These are phyloP conservation scores for Geoglossum glabrum DNA, from an alignment of 495 filamentous ascomycete genomes.

Conservation along the genomic window DNA sequence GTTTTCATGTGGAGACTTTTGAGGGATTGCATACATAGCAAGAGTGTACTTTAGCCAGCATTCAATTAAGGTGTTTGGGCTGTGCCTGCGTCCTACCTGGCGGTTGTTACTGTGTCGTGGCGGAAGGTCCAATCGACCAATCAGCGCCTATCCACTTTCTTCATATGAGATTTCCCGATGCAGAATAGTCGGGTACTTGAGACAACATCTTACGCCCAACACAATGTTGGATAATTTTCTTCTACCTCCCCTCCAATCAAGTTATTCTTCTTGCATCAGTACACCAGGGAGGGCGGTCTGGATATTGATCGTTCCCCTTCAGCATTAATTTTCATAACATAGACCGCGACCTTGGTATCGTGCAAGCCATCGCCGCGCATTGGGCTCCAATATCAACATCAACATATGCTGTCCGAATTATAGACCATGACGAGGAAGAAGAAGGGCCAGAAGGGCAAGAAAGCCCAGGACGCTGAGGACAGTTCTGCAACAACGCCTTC, in stretches of 20 bases:
- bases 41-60: not conserved
- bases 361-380: not conserved
- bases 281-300: not conserved
- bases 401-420: not conserved
- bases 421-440: constrained; percentile 26
- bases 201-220: not conserved
- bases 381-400: not conserved
- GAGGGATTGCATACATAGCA: not conserved
- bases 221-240: not conserved
- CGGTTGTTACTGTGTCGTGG: not conserved
- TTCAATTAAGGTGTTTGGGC: not conserved
- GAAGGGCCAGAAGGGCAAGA: constrained; percentile 20
- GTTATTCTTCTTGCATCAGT: not conserved
- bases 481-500: constrained; percentile 15
- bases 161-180: not conserved
- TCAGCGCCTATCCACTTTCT: not conserved
- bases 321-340: not conserved
- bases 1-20: not conserved
- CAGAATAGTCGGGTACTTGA: not conserved
- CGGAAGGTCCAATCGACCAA: no score
- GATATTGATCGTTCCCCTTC: not conserved
- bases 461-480: constrained; percentile 11
- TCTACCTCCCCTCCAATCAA: not conserved
- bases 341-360: not conserved
- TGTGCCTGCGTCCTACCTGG: not conserved